Base-by-base conservation (phyloP, 306 rosid species). In the Gastrolobium bilobum region DNA sequence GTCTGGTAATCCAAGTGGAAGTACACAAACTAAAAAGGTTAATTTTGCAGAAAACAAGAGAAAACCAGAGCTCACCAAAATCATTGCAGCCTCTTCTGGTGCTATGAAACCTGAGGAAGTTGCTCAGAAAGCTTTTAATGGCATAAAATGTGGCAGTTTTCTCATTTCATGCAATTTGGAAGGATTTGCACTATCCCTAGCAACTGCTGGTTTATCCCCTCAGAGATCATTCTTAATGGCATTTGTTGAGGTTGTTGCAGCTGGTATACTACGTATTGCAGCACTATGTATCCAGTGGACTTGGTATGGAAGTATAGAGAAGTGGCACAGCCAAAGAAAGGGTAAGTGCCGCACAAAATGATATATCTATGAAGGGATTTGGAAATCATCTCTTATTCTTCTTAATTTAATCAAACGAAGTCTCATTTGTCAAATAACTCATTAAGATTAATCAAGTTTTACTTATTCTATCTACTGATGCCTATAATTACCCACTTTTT, bases 151-250 rank as follows among this genome's bases (percentile, higher is more conserved):
- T 71, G 97, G 92, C 14, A 76, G 88, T 60, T 94, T 94, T 80
- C 54, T 79, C 35, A 69, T 94, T 61, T 84, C 92, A 63, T 94
- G 99, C 88, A 94, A 94, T 89, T 78, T 87, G 50, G 97, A 88
- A 85, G 99, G 99, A 53, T 3, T 71, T 42, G 78, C 91, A 8
- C 73, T 92, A 81, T 61, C 97, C 54, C 63, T 92, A 42, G 89
- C 91, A 74, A 94, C 99, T 67, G 85, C 97, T 13, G 99, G 99
- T 59, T 67, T 91, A 58, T 86, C 97, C 13, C 97, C 99, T 51
- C 99, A 92, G 82, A 91, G 96, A 78, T 94, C 99, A 40, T 85
- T 81, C 71, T 31, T 85, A 20, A 88, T 92, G 97, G 99, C 99
- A 30, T 92, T 90, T 71, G 40, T 91, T 60, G 98, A 95, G 83